phyloP scores from a whole-genome alignment of 192 early-diverging fungal species.

The Cetraspora pellucida region DNA sequence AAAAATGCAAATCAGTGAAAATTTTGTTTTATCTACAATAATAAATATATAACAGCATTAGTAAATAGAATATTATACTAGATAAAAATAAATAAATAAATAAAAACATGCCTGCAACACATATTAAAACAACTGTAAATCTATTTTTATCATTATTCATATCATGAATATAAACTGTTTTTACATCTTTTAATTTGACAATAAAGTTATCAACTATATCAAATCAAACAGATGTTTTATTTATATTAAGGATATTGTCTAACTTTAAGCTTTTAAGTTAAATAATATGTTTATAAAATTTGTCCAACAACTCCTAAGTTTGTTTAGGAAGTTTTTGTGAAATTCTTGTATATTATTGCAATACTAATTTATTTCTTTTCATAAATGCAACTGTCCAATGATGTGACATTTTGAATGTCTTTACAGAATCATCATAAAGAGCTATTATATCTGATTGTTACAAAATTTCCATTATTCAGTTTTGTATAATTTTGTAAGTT shows the following conservation, averaged over 20 bases:
- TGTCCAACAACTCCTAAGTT: background rate
- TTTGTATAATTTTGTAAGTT: background rate
- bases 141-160: constrained; percentile 11
- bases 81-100: background rate
- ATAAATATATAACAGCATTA: background rate
- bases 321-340: background rate
- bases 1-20: background rate
- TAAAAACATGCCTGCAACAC: too few species aligned
- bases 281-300: background rate
- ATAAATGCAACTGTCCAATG: background rate
- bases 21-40: background rate
- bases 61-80: background rate
- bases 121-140: too few species aligned
- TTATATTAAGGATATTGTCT: background rate
- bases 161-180: background rate
- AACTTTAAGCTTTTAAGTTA: background rate
- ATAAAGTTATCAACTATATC: background rate
- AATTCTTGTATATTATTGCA: background rate
- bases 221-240: constrained; percentile 11
- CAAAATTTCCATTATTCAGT: constrained; percentile 5
- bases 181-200: background rate
- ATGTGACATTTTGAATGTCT: background rate
- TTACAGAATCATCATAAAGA: background rate
- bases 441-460: background rate
- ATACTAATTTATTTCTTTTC: background rate